phyloP scores from a whole-genome alignment of 2,329 filamentous ascomycete species.

The Exophiala xenobiotica region DNA sequence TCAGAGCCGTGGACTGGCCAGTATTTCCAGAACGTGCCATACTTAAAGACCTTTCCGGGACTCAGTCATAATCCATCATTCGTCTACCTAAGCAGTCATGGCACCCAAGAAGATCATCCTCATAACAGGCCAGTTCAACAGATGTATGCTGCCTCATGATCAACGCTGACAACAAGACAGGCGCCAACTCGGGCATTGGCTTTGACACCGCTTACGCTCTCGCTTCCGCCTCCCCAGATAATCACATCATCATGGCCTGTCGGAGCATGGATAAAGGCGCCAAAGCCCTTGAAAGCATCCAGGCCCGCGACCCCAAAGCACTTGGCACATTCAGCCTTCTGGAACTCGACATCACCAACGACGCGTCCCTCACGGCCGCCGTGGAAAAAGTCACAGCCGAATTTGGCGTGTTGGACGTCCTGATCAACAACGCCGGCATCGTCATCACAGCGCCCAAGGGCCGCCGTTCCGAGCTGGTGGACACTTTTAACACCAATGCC shows the following conservation, averaged over 20 bases:
- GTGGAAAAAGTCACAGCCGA: constrained; percentile 57
- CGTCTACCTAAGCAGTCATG: no score
- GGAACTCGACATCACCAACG: constrained; percentile 51
- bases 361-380: constrained; percentile 52
- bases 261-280: constrained; percentile 36
- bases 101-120: neutral
- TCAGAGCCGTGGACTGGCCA: neutral
- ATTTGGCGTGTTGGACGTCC: constrained; percentile 43
- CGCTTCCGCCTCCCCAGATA: constrained; percentile 14
- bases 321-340: constrained; percentile 16
- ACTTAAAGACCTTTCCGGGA: no score
- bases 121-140: neutral
- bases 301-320: constrained; percentile 31
- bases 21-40: no score
- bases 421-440: constrained; percentile 32
- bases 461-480: neutral
- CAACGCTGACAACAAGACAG: neutral
- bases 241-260: constrained; percentile 29
- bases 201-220: constrained; percentile 27
- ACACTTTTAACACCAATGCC: neutral
- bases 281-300: neutral
- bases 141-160: neutral
- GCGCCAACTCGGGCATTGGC: constrained; percentile 32
- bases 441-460: neutral
- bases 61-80: no score